Percentiles rank a stretch among this genome's conserved stretches.
Evolutionary conservation across 2,329 filamentous ascomycete species (phyloP).

Genomic region (Cladosporium sp.): DNA sequence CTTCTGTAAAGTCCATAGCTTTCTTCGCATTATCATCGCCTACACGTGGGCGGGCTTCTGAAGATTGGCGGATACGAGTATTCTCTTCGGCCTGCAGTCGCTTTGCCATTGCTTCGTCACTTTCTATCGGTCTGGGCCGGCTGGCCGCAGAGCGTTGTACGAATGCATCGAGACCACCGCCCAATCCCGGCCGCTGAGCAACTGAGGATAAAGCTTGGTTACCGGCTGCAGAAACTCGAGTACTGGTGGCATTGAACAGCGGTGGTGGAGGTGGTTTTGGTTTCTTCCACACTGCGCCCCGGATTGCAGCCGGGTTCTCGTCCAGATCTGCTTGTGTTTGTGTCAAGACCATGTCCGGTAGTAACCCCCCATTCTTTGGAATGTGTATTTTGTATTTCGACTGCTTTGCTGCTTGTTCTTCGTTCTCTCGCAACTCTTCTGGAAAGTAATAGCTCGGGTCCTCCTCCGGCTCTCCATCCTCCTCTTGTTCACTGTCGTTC

Average conservation of each 20-base stretch:
- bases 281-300: constrained; percentile 45
- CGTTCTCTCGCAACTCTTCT: constrained; percentile 17
- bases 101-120: constrained; percentile 23
- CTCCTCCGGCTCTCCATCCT: constrained; percentile 12
- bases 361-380: constrained; percentile 33
- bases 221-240: too few relatives aligned
- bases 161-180: constrained; percentile 4
- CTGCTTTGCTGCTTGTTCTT: constrained; percentile 24
- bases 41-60: not conserved
- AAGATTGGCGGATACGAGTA: not conserved
- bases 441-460: constrained; percentile 22
- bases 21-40: not conserved
- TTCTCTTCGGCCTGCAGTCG: constrained; percentile 28
- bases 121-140: constrained; percentile 11
- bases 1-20: constrained; percentile 25
- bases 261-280: constrained; percentile 22
- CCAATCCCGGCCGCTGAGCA: not conserved
- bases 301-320: constrained; percentile 39
- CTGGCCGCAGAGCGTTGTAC: not conserved
- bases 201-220: not conserved
- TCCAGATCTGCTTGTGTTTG: constrained; percentile 36
- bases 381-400: constrained; percentile 40
- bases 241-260: constrained; percentile 12
- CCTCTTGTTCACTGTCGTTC: constrained; percentile 9
- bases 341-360: constrained; percentile 37